phyloP scores from a whole-genome alignment of 306 rosid genomes.

The Sindora glabra region DNA sequence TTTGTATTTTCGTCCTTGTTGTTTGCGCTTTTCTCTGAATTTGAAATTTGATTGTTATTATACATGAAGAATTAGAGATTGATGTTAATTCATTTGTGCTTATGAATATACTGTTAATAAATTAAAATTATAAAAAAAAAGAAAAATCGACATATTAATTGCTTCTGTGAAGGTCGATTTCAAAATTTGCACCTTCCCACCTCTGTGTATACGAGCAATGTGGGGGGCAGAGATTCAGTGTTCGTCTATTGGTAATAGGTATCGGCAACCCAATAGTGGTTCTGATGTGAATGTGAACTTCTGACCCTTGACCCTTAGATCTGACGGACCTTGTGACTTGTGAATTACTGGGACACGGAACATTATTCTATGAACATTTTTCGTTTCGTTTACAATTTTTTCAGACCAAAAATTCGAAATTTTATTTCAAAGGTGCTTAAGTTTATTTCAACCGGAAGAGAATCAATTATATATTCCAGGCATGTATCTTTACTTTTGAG shows the following conservation, averaged over 20 bases:
- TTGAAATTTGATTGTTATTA: constrained; percentile 33
- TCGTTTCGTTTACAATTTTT: too few species aligned
- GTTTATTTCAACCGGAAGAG: too few species aligned
- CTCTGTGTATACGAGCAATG: not conserved
- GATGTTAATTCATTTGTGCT: constrained; percentile 15
- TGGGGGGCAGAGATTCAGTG: not conserved
- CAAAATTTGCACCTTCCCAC: not conserved
- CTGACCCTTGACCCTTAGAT: not conserved
- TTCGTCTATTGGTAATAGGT: not conserved
- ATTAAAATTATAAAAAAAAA: not conserved
- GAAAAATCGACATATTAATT: not conserved
- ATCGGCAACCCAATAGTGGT: not conserved
- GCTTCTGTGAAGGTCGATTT: too few species aligned
- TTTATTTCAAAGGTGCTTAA: too few species aligned
- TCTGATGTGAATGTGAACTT: not conserved
- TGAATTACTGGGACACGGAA: too few species aligned
- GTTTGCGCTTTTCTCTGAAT: not conserved
- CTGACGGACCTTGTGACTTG: too few species aligned
- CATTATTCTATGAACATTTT: too few species aligned
- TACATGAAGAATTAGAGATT: constrained; percentile 14
- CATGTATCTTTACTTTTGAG: too few species aligned
- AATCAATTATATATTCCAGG: too few species aligned
- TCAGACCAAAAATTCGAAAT: too few species aligned
- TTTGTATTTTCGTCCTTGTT: not conserved
- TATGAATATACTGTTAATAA: not conserved